These are phyloP conservation scores for Allantophomopsis lycopodina DNA, from an alignment of 2,329 filamentous ascomycete genomes.

Conservation along the genomic window DNA sequence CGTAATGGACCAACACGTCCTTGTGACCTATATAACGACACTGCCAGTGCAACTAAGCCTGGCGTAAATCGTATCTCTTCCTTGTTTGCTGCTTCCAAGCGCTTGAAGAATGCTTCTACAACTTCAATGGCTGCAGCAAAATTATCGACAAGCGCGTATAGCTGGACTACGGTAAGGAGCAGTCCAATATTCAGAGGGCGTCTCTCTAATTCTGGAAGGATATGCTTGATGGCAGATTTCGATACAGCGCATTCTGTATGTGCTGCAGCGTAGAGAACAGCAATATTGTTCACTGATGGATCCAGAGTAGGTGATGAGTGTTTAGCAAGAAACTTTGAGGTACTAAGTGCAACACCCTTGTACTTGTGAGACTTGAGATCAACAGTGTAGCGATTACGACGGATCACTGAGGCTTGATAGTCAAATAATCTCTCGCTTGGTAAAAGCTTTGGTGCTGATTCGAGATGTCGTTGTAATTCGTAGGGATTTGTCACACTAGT, in stretches of 20 bases:
- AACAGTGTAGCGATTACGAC: conserved; percentile 49
- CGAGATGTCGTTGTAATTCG: conserved; percentile 46
- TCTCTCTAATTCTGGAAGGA: conserved; percentile 57
- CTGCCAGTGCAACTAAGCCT: conserved; percentile 66
- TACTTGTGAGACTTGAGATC: conserved; percentile 57
- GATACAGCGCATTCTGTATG: conserved; percentile 48
- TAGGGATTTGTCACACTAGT: conserved; percentile 47
- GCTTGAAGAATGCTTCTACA: conserved; percentile 61
- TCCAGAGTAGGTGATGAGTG: conserved; percentile 32
- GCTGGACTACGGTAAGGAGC: conserved; percentile 64
- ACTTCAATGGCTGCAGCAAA: conserved; percentile 60
- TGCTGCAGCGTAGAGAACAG: conserved; percentile 62
- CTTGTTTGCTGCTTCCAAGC: conserved; percentile 49
- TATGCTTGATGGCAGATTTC: conserved; percentile 54
- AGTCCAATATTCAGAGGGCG: conserved; percentile 72
- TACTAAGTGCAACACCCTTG: conserved; percentile 38
- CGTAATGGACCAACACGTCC: conserved; percentile 61
- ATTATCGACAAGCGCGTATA: conserved; percentile 63
- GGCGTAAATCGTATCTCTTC: conserved; percentile 69
- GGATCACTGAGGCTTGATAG: conserved; percentile 50
- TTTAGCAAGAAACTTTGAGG: conserved; percentile 27
- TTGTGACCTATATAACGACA: conserved; percentile 66
- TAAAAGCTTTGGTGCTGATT: conserved; percentile 34
- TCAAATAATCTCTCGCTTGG: conserved; percentile 54
- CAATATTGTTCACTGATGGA: conserved; percentile 36